phyloP scores from a whole-genome alignment of 805 yeast genomes.

The Candida pini region DNA sequence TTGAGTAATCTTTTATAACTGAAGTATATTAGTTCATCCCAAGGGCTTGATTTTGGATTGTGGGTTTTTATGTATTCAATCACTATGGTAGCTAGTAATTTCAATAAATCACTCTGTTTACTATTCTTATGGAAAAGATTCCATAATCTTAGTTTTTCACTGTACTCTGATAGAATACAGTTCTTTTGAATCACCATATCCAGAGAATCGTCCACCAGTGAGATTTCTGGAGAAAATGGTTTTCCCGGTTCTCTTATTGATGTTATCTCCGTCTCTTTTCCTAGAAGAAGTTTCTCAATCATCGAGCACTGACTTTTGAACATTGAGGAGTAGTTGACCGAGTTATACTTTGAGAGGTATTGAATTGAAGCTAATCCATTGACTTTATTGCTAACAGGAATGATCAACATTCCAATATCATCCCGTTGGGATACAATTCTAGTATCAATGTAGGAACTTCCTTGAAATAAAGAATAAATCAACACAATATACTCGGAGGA shows the following conservation, averaged over 20 bases:
- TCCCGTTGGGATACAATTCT: constrained; percentile 9
- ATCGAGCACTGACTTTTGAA: neutral
- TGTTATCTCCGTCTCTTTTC: too few species aligned
- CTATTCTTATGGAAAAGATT: constrained; percentile 3
- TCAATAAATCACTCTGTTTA: constrained; percentile 1
- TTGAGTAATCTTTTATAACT: constrained; percentile 8
- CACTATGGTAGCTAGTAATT: constrained; percentile 8
- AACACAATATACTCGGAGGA: constrained; percentile 7
- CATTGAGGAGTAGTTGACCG: neutral
- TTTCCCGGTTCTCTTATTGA: neutral
- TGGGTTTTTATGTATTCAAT: constrained; percentile 6
- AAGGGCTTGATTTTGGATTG: constrained; percentile 2
- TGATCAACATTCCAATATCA: constrained; percentile 4
- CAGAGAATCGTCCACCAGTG: neutral
- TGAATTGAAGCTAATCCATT: neutral
- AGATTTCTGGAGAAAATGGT: neutral
- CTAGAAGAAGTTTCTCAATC: too few species aligned
- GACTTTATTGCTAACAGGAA: neutral
- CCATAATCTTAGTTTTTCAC: constrained; percentile 6
- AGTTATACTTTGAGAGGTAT: neutral
- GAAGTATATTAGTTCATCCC: constrained; percentile 10
- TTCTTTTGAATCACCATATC: constrained; percentile 3
- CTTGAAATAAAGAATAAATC: constrained; percentile 6
- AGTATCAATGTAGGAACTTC: constrained; percentile 6
- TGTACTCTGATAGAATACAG: constrained; percentile 5